Base-by-base conservation (phyloP, 2,329 filamentous ascomycete species). In the Fusarium longipes region DNA sequence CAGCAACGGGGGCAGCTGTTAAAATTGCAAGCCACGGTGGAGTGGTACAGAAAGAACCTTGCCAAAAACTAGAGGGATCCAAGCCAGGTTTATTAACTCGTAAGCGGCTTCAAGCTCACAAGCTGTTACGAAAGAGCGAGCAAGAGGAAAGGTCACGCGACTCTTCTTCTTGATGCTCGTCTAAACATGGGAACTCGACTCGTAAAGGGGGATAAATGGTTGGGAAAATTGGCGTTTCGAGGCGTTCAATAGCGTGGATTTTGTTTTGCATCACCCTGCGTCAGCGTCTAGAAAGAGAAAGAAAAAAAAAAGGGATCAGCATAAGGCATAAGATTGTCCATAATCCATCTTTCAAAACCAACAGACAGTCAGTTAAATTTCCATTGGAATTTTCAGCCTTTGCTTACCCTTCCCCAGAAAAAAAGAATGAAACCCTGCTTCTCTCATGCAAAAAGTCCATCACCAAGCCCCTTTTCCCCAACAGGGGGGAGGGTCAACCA, bases 351-450 rank as follows among this genome's bases (percentile, higher is more conserved):
- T 49, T 35, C 45, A 17, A 25, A n/a, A 17, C 40, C 25, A 18
- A 18, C 27, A 22, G n/a, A n/a, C n/a, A n/a, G n/a, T n/a, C n/a
- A n/a, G 14, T 14, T 14, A 15, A 49, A n/a, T 27, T 49, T 20
- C 14, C 22, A 49, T 27, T 43, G n/a, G 25, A 20, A 29, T n/a
- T 38, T 24, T 49, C 32, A 49, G 45, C 45, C n/a, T 49, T 38
- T 27, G 40, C 33, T 49, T 49, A 24, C 44, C 25, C 17, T 62
- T 62, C 57, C 43, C 57, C 58, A 63, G 58, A 50, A 48, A 48
- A n/a, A 48, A 43, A 5, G n/a, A 25, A 18, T 49, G 12, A 29
- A 42, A 18, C 30, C 36, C 27, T 45, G 42, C 35, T 29, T 22
- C n/a, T 35, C 9, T 15, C 20, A 17, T 29, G 20, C 40, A 39